Evolutionary conservation across 2,329 filamentous ascomycete genomes (phyloP).

Genomic region (Furcasterigmium sp.): DNA sequence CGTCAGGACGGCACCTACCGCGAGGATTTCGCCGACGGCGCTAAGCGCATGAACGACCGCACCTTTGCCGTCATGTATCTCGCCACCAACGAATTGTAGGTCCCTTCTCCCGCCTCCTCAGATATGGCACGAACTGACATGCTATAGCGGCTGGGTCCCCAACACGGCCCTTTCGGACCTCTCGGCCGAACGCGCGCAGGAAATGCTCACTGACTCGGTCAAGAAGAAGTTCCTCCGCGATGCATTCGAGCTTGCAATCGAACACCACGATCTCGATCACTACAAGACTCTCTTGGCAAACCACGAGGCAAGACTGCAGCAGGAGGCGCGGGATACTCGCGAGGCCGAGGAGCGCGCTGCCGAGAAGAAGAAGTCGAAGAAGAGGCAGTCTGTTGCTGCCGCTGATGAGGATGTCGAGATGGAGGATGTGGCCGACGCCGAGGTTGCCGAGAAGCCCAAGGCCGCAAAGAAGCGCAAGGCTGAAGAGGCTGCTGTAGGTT

Average conservation of each 20-base stretch:
- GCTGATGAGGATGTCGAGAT: conserved; percentile 54
- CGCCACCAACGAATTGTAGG: conserved; percentile 95
- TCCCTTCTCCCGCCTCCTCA: conserved; percentile 16
- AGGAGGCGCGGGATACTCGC: conserved; percentile 40
- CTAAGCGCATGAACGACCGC: conserved; percentile 77
- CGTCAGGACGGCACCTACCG: conserved; percentile 81
- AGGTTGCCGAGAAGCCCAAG: conserved; percentile 65
- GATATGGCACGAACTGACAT: conserved; percentile 1
- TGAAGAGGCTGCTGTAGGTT: conserved; percentile 60
- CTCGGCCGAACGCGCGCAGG: conserved; percentile 64
- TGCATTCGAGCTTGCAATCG: conserved; percentile 75
- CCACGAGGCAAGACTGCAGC: conserved; percentile 59
- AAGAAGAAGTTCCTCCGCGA: conserved; percentile 66
- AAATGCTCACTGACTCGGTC: conserved; percentile 69
- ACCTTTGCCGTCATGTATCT: conserved; percentile 96
- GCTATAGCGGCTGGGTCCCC: conserved; percentile 76
- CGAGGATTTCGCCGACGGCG: conserved; percentile 81
- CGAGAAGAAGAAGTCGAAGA: conserved; percentile 44
- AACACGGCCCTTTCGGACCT: conserved; percentile 80
- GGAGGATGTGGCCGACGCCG: conserved; percentile 55
- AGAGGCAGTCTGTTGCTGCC: conserved; percentile 27
- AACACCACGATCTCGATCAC: conserved; percentile 70
- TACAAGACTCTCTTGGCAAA: conserved; percentile 77
- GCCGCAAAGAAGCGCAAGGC: conserved; percentile 81
- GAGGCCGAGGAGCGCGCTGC: conserved; percentile 21